phyloP scores from a whole-genome alignment of 2,329 filamentous ascomycete species.

The Fusarium papillatum region DNA sequence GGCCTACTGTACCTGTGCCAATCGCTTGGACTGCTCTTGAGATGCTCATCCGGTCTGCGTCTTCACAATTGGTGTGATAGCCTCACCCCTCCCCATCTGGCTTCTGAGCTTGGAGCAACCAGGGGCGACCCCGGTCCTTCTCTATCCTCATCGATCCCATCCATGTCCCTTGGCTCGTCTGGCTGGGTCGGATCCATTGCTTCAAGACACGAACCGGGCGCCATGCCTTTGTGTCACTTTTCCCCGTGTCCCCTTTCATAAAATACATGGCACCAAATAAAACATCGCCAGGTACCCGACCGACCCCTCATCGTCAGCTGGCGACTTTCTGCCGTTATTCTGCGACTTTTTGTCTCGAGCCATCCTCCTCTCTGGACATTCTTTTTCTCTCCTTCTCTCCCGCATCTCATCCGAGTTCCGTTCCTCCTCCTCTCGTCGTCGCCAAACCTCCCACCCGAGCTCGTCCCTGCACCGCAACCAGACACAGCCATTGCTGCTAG shows the following conservation, averaged over 20 bases:
- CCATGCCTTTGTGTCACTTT: slow-evolving; percentile 47
- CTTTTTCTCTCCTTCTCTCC: slow-evolving; percentile 19
- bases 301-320: slow-evolving; percentile 44
- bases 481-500: slow-evolving; percentile 7
- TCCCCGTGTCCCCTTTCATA: slow-evolving; percentile 48
- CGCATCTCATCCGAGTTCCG: slow-evolving; percentile 1
- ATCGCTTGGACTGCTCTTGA: slow-evolving; percentile 15
- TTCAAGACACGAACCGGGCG: slow-evolving; percentile 48
- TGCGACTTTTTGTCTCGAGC: slow-evolving; percentile 26
- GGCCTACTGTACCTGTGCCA: slow-evolving; percentile 15
- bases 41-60: slow-evolving; percentile 18
- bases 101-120: slow-evolving; percentile 21
- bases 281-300: slow-evolving; percentile 45
- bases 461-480: slow-evolving; percentile 13
- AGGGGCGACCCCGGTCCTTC: slow-evolving; percentile 32
- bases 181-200: slow-evolving; percentile 45
- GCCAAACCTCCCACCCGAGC: background rate
- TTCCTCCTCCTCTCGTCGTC: background rate
- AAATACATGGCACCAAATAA: slow-evolving; percentile 48
- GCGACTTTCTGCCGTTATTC: slow-evolving; percentile 24
- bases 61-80: slow-evolving; percentile 32
- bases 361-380: slow-evolving; percentile 23
- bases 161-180: slow-evolving; percentile 43
- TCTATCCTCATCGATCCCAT: slow-evolving; percentile 41
- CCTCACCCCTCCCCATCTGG: slow-evolving; percentile 22